Conservation (phyloP, 1,284 basidiomycete genomes). For the Sphaerobolus stellatus region DNA sequence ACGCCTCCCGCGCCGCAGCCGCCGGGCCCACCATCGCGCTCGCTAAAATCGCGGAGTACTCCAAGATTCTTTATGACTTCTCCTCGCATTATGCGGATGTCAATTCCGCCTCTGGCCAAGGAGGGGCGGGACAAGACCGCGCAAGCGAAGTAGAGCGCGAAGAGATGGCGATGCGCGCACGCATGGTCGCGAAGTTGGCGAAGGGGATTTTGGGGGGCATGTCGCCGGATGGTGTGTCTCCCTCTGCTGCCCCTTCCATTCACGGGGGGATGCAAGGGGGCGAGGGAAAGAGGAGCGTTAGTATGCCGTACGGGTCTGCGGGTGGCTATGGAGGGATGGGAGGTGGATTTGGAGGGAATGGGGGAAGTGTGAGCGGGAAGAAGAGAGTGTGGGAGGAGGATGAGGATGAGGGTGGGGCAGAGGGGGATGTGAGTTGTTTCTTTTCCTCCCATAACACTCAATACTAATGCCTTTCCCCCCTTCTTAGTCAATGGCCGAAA, state of each 20-base stretch:
- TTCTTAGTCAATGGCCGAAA: conserved; percentile 61
- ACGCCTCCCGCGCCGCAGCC: conserved; percentile 12
- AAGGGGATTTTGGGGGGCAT: no score
- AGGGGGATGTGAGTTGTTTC: neutral
- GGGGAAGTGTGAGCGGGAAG: neutral
- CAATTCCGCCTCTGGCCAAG: no score
- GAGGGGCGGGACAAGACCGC: no score
- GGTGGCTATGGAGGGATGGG: neutral
- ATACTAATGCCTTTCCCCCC: neutral
- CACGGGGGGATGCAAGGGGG: conserved; percentile 3
- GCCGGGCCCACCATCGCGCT: conserved; percentile 15
- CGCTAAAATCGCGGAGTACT: conserved; percentile 58
- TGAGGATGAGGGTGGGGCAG: neutral
- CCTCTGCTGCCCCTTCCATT: conserved; percentile 17
- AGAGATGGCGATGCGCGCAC: neutral
- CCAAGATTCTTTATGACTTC: conserved; percentile 57
- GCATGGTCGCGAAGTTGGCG: neutral
- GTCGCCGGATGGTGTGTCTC: conserved; percentile 46
- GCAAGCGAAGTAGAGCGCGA: no score
- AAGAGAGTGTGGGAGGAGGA: conserved; percentile 6
- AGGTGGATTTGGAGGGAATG: neutral
- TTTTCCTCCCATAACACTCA: neutral
- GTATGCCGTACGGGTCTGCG: neutral
- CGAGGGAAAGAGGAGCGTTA: neutral
- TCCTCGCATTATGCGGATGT: conserved; percentile 65